phyloP scores from a whole-genome alignment of 441 rosid genomes.

The Erodium moschatum region DNA sequence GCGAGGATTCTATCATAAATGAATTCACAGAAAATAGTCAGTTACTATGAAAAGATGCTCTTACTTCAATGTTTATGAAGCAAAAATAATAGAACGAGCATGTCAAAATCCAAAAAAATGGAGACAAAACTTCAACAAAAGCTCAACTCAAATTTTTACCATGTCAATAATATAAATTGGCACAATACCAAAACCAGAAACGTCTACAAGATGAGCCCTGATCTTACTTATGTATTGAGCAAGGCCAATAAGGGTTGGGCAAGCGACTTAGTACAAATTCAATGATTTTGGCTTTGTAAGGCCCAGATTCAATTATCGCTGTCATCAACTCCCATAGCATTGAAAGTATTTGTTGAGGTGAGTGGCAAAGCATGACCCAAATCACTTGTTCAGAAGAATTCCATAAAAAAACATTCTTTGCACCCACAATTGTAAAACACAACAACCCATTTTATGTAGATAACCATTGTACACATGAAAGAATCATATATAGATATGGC shows the following conservation, averaged over 20 bases:
- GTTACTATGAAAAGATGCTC: not conserved
- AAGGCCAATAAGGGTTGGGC: too few species aligned
- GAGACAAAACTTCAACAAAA: not conserved
- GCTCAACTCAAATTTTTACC: not conserved
- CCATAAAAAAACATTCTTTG: not conserved
- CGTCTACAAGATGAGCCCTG: not conserved
- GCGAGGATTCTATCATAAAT: slow-evolving; percentile 24
- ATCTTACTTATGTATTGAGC: too few species aligned
- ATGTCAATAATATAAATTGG: not conserved
- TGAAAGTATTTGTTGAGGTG: not conserved
- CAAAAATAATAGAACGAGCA: not conserved
- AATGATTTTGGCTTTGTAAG: not conserved
- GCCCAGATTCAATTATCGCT: not conserved
- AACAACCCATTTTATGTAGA: not conserved
- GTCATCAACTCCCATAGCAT: not conserved
- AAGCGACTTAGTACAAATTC: too few species aligned
- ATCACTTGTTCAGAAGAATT: not conserved
- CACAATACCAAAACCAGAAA: too few species aligned
- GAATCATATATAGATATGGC: not conserved
- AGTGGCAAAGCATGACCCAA: not conserved
- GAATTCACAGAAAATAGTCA: not conserved
- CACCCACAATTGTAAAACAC: not conserved
- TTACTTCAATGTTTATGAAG: not conserved
- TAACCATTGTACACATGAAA: not conserved
- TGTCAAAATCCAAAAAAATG: not conserved